A percentile compares a stretch with the other conserved stretches of the same genome.
Evolutionary conservation across 768 basidiomycete genomes (phyloP).

Genomic region (Collybiopsis confluens): DNA sequence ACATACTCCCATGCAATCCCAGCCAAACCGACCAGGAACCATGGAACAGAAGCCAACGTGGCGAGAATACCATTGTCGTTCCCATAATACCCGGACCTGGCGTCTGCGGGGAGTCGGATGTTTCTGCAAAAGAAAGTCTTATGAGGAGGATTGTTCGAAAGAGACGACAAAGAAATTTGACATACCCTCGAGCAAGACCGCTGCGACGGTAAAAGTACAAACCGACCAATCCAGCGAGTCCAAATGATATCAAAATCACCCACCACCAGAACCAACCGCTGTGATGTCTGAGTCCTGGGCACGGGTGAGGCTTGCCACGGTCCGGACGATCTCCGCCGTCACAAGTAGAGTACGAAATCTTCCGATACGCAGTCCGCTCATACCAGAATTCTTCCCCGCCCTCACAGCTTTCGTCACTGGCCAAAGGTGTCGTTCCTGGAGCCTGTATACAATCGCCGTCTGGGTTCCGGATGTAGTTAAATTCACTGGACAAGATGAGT

Average conservation of each 20-base stretch:
- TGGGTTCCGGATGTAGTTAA: constrained; percentile 75
- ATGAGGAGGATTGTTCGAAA: neutral
- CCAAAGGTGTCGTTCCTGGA: constrained; percentile 59
- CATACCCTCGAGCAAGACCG: constrained; percentile 72
- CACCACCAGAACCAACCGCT: constrained; percentile 82
- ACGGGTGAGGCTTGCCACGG: constrained; percentile 66
- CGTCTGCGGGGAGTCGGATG: constrained; percentile 72
- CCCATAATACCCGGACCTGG: constrained; percentile 18
- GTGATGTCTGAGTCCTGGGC: constrained; percentile 77
- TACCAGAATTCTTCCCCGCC: constrained; percentile 81
- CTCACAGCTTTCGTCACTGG: constrained; percentile 59
- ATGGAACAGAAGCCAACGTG: constrained; percentile 85
- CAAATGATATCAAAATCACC: constrained; percentile 72
- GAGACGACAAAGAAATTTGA: constrained; percentile 14
- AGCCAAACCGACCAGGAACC: constrained; percentile 78
- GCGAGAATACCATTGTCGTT: constrained; percentile 49
- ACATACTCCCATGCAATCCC: constrained; percentile 72
- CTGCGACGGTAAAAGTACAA: constrained; percentile 81
- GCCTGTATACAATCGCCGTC: constrained; percentile 76
- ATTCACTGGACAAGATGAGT: constrained; percentile 65
- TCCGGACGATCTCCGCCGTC: constrained; percentile 78
- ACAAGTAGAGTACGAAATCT: constrained; percentile 87
- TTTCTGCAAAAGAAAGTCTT: constrained; percentile 47
- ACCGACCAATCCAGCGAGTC: constrained; percentile 67
- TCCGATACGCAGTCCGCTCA: constrained; percentile 86